Evolutionary conservation across 768 basidiomycete genomes (phyloP).

Genomic region (Lentinula sp.): DNA sequence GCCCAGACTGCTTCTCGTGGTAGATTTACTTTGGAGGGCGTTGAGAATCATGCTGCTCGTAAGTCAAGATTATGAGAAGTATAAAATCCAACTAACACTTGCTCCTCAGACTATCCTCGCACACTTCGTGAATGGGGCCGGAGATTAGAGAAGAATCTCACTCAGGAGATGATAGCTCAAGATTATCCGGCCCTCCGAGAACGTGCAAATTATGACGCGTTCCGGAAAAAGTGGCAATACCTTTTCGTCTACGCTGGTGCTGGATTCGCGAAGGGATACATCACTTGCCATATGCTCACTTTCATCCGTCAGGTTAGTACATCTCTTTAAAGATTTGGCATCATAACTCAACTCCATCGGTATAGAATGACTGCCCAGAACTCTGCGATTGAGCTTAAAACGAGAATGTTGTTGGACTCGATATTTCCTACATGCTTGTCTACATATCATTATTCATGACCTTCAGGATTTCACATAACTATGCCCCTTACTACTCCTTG

Average conservation of each 20-base stretch:
- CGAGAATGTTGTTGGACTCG: neutral
- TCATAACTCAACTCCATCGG: neutral
- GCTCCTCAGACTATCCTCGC: slow-evolving; percentile 67
- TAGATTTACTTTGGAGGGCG: slow-evolving; percentile 75
- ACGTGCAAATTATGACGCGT: slow-evolving; percentile 51
- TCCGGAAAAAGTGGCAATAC: slow-evolving; percentile 81
- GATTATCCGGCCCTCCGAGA: slow-evolving; percentile 60
- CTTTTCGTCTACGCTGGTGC: slow-evolving; percentile 79
- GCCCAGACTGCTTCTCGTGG: slow-evolving; percentile 66
- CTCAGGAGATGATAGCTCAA: slow-evolving; percentile 47
- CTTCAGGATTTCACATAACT: neutral
- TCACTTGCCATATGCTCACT: slow-evolving; percentile 78
- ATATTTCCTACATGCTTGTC: neutral
- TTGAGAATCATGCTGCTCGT: slow-evolving; percentile 83
- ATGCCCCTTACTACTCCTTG: neutral
- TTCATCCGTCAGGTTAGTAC: slow-evolving; percentile 57
- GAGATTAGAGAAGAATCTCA: slow-evolving; percentile 61
- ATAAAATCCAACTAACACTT: neutral
- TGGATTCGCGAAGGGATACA: slow-evolving; percentile 75
- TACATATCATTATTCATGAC: slow-evolving; percentile 1
- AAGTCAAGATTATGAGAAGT: slow-evolving; percentile 18
- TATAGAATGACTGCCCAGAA: slow-evolving; percentile 44
- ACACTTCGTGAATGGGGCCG: slow-evolving; percentile 91
- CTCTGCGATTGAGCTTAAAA: slow-evolving; percentile 37
- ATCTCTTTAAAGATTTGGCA: neutral